Evolutionary conservation across 2,329 filamentous ascomycete genomes (phyloP).

Genomic region (Hansfordia pulvinata): DNA sequence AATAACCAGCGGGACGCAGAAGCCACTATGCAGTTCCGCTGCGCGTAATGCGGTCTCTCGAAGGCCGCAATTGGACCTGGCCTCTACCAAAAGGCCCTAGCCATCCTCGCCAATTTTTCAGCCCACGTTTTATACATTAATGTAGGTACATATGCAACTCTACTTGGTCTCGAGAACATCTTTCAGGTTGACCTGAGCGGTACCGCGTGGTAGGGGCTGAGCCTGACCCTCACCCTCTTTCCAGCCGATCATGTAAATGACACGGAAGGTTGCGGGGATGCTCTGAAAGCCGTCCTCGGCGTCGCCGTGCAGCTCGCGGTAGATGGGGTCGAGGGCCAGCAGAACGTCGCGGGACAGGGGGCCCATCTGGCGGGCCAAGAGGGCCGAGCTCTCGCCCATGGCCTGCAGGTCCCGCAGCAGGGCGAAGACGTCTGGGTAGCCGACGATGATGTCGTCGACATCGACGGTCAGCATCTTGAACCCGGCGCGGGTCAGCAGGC

Average conservation of each 20-base stretch:
- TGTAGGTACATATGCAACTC: neutral
- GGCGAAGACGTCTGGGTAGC: conserved; percentile 80
- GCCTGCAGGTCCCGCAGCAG: conserved; percentile 89
- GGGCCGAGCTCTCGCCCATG: conserved; percentile 91
- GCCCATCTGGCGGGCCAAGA: conserved; percentile 72
- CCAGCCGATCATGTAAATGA: conserved; percentile 99
- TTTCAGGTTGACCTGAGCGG: conserved; percentile 76
- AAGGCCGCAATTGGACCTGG: too few relatives aligned
- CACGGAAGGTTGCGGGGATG: conserved; percentile 80
- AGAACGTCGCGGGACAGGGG: conserved; percentile 70
- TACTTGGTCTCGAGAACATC: conserved; percentile 50
- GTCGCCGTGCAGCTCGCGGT: conserved; percentile 75
- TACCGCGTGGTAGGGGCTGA: conserved; percentile 70
- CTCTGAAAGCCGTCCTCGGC: conserved; percentile 57
- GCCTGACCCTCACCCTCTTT: conserved; percentile 70
- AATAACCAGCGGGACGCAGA: too few relatives aligned
- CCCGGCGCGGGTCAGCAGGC: conserved; percentile 70
- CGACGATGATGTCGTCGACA: conserved; percentile 91
- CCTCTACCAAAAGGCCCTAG: too few relatives aligned
- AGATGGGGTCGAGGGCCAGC: conserved; percentile 78
- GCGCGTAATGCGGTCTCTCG: too few relatives aligned
- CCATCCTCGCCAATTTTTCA: too few relatives aligned
- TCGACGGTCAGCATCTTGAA: conserved; percentile 97
- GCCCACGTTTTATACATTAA: too few relatives aligned
- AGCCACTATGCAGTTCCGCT: too few relatives aligned